phyloP scores from a whole-genome alignment of 208 protist species.

The Leishmania martiniquensis region DNA sequence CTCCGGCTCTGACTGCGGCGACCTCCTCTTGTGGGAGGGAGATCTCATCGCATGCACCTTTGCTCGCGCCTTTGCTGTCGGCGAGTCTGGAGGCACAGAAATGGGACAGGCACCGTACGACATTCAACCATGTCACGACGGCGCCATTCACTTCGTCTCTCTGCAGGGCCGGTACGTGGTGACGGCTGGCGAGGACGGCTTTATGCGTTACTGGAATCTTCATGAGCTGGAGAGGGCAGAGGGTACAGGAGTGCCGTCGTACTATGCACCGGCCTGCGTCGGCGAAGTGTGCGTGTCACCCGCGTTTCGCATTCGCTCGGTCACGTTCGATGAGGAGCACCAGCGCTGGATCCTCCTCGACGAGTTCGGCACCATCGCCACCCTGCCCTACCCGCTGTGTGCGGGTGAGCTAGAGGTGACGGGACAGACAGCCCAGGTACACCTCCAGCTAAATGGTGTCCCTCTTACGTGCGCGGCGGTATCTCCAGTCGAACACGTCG shows the following conservation, averaged over 20 bases:
- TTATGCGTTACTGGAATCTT: constrained; percentile 95
- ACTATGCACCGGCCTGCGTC: constrained; percentile 83
- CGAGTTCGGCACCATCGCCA: constrained; percentile 51
- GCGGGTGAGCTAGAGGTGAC: background rate
- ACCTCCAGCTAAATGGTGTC: constrained; percentile 90
- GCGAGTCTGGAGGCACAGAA: constrained; percentile 22
- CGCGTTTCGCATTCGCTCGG: constrained; percentile 61
- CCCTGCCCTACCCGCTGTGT: constrained; percentile 32
- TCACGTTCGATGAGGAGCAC: constrained; percentile 46
- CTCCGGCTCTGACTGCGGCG: constrained; percentile 94
- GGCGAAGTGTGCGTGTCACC: constrained; percentile 63
- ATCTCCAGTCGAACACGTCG: constrained; percentile 79
- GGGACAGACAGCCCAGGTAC: background rate
- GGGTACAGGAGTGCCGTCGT: constrained; percentile 70
- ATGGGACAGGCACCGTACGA: constrained; percentile 37
- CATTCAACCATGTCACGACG: constrained; percentile 77
- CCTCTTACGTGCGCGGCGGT: constrained; percentile 77
- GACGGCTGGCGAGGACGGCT: constrained; percentile 96
- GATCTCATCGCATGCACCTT: constrained; percentile 96
- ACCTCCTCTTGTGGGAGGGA: constrained; percentile 97
- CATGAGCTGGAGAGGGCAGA: constrained; percentile 93
- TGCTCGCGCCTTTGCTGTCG: constrained; percentile 37
- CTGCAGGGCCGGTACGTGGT: constrained; percentile 83
- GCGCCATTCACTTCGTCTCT: constrained; percentile 88
- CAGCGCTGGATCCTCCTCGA: constrained; percentile 90